A percentile compares a stretch with the other conserved stretches of the same genome.
Conservation (phyloP, 352 stramenopile species). For the Phytopythium mirpurense region DNA sequence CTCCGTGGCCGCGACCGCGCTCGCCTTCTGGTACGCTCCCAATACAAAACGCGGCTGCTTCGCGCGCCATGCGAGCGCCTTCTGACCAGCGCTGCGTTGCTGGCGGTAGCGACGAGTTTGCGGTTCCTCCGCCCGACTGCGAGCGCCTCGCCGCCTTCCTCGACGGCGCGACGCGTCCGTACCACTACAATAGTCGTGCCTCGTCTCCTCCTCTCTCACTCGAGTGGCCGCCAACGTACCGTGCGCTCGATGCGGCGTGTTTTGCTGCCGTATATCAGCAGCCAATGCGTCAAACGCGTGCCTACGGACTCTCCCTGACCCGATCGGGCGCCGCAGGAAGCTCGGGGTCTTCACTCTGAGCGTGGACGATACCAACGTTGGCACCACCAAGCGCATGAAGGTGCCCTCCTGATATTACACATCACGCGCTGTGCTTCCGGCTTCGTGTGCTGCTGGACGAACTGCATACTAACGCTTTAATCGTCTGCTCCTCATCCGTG, state of each 20-base stretch:
- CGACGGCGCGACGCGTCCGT: neutral
- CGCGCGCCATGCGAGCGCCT: too few species aligned
- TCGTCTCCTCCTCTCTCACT: too few species aligned
- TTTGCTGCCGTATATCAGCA: too few species aligned
- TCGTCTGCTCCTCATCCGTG: too few species aligned
- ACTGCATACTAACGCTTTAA: too few species aligned
- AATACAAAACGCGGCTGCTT: too few species aligned
- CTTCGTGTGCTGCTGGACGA: neutral
- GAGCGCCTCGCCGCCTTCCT: conserved; percentile 11
- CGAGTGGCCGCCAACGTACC: too few species aligned
- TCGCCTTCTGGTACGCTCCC: conserved; percentile 19
- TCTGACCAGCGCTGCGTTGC: neutral
- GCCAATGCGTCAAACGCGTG: neutral
- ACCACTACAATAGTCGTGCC: too few species aligned
- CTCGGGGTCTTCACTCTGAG: neutral
- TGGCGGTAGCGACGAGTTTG: conserved; percentile 15
- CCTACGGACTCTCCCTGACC: neutral
- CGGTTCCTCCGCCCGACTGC: conserved; percentile 10
- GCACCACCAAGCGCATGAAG: neutral
- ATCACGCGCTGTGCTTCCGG: neutral
- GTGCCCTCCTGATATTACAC: neutral
- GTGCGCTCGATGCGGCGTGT: too few species aligned
- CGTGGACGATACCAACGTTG: neutral
- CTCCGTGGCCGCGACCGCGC: conserved; percentile 2
- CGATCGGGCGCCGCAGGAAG: neutral